Evolutionary conservation across 352 stramenopile species (phyloP).

Genomic region (Elongisporangium undulatum): DNA sequence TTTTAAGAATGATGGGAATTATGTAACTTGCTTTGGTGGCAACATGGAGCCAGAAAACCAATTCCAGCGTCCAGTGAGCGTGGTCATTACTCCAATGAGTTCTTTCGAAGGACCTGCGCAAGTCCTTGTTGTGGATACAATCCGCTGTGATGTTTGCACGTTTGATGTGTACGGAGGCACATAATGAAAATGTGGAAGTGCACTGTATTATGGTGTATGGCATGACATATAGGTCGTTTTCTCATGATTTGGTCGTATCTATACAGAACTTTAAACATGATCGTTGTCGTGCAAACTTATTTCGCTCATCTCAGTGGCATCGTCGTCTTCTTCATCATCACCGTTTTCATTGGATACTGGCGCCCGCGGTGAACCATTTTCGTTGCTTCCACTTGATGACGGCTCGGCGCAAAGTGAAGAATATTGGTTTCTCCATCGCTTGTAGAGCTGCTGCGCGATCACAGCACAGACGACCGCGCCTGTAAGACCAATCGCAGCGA

Average conservation of each 20-base stretch:
- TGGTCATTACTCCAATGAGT: slow-evolving; percentile 10
- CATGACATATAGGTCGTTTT: neutral
- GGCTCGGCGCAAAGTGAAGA: slow-evolving; percentile 29
- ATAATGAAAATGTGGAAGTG: neutral
- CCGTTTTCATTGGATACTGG: slow-evolving; percentile 19
- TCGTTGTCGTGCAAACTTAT: slow-evolving; percentile 38
- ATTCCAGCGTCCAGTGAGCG: slow-evolving; percentile 31
- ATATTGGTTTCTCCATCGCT: slow-evolving; percentile 58
- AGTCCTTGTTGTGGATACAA: slow-evolving; percentile 22
- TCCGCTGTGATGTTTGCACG: slow-evolving; percentile 26
- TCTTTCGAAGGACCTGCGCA: slow-evolving; percentile 6
- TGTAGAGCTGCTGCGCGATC: slow-evolving; percentile 26
- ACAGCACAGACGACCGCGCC: slow-evolving; percentile 29
- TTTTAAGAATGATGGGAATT: slow-evolving; percentile 40
- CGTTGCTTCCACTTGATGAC: slow-evolving; percentile 2
- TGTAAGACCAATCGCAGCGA: slow-evolving; percentile 23
- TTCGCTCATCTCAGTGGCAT: slow-evolving; percentile 40
- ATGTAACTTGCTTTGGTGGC: slow-evolving; percentile 40
- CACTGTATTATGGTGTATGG: neutral
- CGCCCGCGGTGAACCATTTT: slow-evolving; percentile 8
- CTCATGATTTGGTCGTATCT: neutral
- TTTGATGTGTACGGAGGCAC: slow-evolving; percentile 16
- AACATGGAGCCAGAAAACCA: slow-evolving; percentile 37
- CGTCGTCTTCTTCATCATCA: slow-evolving; percentile 14
- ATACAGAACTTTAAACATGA: neutral